A percentile compares a stretch with the other conserved stretches of the same genome.
These are phyloP conservation scores for Penicillium sp. DNA, from an alignment of 2,329 filamentous ascomycete genomes.

Conservation along the genomic window DNA sequence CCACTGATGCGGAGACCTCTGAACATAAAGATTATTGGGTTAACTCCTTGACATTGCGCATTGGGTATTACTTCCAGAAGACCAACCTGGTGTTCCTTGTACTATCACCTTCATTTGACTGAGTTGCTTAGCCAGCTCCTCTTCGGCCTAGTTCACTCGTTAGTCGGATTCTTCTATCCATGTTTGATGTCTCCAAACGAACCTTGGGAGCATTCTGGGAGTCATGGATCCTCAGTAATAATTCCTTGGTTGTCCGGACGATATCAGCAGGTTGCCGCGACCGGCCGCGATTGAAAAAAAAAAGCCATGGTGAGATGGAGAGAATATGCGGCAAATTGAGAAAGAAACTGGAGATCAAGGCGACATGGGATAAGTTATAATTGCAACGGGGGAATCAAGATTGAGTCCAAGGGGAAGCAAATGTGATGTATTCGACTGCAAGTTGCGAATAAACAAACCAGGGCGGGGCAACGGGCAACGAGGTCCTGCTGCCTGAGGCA, in stretches of 20 bases:
- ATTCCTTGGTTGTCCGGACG: slow-evolving; percentile 62
- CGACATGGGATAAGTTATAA: slow-evolving; percentile 2
- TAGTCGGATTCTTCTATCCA: slow-evolving; percentile 56
- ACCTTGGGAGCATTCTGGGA: slow-evolving; percentile 59
- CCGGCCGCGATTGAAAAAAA: slow-evolving; percentile 65
- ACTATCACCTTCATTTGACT: slow-evolving; percentile 89
- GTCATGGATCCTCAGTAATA: slow-evolving; percentile 62
- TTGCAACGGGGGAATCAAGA: neutral
- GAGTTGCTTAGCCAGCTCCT: slow-evolving; percentile 83
- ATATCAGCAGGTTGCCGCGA: slow-evolving; percentile 64
- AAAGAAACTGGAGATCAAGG: slow-evolving; percentile 13
- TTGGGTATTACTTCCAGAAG: neutral
- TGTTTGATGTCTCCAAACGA: slow-evolving; percentile 35
- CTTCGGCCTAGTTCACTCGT: slow-evolving; percentile 69
- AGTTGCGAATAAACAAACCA: slow-evolving; percentile 27
- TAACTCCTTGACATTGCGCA: neutral
- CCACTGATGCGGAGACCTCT: slow-evolving; percentile 84
- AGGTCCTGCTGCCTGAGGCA: slow-evolving; percentile 20
- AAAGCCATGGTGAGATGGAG: slow-evolving; percentile 60
- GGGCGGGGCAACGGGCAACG: slow-evolving; percentile 26
- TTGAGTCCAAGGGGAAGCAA: slow-evolving; percentile 1
- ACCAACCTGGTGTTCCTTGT: slow-evolving; percentile 82
- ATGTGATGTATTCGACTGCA: slow-evolving; percentile 15
- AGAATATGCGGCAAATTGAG: slow-evolving; percentile 15
- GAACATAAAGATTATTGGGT: slow-evolving; percentile 14